Base-by-base conservation (phyloP, 345 rosid species). In the Limnanthes douglasii region DNA sequence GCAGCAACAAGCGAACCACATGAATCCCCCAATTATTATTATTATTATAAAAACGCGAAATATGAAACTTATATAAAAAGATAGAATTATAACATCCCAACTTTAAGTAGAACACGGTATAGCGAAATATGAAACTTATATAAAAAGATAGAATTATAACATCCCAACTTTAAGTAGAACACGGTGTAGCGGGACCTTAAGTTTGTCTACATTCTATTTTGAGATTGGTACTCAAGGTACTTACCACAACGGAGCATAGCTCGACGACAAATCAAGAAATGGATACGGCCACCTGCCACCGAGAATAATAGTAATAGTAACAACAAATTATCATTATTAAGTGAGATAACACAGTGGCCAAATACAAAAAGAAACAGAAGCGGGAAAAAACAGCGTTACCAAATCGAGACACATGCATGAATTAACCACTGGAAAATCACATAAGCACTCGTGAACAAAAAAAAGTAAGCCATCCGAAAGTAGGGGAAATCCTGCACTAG, bases 231-330 rank as follows among this genome's bases (percentile, higher is more conserved):
- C 42, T 23, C 25, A 50, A 29, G 31, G 16, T 29, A 51, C 64
- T 17, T 59, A 76, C 85, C 85, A 77, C 20, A 66, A 15, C 15
- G 85, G 78, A 43, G 88, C 88, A 61, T 45, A 47, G 18, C 60
- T 41, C 5, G 62, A 39, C 8, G 81, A 64, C 28, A 71, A 51
- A 43, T 73, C 69, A 11, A 82, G 75, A 53, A 73, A 82, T 32
- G 81, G 74, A 45, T 71, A 77, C 8, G 88, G 88, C 94, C 88
- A 82, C 69, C 78, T 82, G 58, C 9, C 41, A 24, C 41, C 4
- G 0, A 34, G 5, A 10, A n/a, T n/a, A 29, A 41, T 4, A 48
- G 11, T 32, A 55, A 30, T 1, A 40, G 12, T 31, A 21, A 39
- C 36, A 10, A 21, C 6, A 20, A 15, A 21, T 32, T 22, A 6